Evolutionary conservation across 768 basidiomycete species (phyloP), one percentile per base, ranked within the genome.

Genomic region (Russula olivacea): DNA sequence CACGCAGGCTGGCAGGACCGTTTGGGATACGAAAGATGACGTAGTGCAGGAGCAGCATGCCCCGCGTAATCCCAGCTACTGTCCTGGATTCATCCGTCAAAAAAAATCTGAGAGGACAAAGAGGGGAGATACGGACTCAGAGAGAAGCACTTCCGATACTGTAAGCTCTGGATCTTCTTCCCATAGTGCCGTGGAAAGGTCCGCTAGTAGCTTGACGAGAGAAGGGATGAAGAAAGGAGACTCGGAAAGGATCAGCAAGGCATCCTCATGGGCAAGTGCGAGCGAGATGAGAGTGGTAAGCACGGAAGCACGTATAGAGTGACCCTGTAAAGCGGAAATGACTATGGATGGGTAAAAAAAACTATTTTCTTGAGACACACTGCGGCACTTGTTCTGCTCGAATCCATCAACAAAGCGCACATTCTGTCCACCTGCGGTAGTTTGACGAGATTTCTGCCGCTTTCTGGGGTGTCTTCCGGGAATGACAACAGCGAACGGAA

Each of bases 171-270:
- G 78, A 47, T 81, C 80, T 40, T 86, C 85, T 69, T 89, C 86
- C 86, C 87, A 92, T 17, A 92, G 71, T 2, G 81, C 78, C 1
- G 77, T 77, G 0, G 81, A 78, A 45, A 86, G 73, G 23, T 80
- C 75, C 40, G 78, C 77, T 10, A 88, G 74, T 63, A 80, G 84
- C 36, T 79, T 66, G 21, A 90, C 77, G 30, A 91, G 71, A 0
- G 89, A 83, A 1, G 88, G 89, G 47, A 91, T 78, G 15, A 92
- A 68, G 12, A 77, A 76, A 47, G 76, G 77, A 0, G 87, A 86
- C 17, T 79, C 76, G 6, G 76, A 68, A 7, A 83, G 69, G 1
- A 76, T 69, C 0, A 63, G 68, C n/a, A 74, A 61, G 38, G 76
- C 76, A 53, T 79, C 79, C 0, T 74, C 61, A 57, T 82, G 76